Evolutionary conservation across 2,329 filamentous ascomycete species (phyloP), one percentile per base, ranked within the genome.

Genomic region (Sporothrix variecibatus): DNA sequence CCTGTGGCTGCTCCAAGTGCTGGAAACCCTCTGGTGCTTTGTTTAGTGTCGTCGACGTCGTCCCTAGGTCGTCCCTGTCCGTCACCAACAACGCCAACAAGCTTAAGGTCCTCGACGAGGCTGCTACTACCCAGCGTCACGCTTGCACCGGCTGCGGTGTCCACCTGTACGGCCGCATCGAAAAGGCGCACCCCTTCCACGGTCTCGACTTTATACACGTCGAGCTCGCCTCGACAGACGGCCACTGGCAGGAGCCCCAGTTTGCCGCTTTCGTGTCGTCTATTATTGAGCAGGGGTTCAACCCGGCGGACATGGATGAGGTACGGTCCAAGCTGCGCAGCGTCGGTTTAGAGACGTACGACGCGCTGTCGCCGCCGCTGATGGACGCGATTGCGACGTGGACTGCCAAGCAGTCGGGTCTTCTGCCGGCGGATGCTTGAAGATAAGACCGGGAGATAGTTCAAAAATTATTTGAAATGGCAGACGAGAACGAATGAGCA

Each of bases 1-100:
- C 89, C 73, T 92, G 91, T 81, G 90, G 90, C 76, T 92, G 91
- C 83, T 91, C 89, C 72, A 91, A 92, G 81, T 92, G 91, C 86
- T 93, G 90, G 90, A 93, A 92, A 81, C 91, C 91, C 5, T 74
- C 81, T 1, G 88, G 88, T 38, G 85, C 89, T 0, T 86, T 92
- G 75, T 92, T 93, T 85, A 87, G 87, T 75, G 79, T 92, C 77
- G 85, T 93, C 67, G 90, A 83, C 74, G 90, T 92, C 72, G 82
- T 92, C 2, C 87, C 91, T 5, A 80, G 81, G n/a, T n/a, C 8
- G 86, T 87, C 71, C 84, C 88, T 70, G 75, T 92, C 67, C 26
- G 87, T 92, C 23, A 88, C 88, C 0, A 86, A 88, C 78, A 88
- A 91, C 82, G 84, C 68, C 20, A 77, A 85, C 75, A 92, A 92